Percentiles rank a stretch among this genome's conserved stretches.
phyloP scores from a whole-genome alignment of 176 grass and related monocot genomes.

The Neostapfia colusana region DNA sequence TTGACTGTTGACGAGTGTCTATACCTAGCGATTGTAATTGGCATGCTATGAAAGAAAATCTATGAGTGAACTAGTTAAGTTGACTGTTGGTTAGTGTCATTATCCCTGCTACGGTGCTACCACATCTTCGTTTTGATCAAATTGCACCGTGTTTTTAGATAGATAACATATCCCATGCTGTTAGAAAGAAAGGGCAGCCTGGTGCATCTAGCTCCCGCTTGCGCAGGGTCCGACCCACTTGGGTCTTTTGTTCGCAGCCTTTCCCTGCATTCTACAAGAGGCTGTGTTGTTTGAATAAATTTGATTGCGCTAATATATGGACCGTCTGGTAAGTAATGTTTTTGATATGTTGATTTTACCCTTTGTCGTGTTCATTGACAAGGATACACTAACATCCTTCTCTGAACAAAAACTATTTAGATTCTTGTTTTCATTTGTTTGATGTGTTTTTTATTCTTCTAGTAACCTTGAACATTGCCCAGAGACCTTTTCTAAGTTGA shows the following conservation, averaged over 20 bases:
- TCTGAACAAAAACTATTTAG: background rate
- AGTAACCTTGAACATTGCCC: constrained; percentile 1
- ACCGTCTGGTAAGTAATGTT: background rate
- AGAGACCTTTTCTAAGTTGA: background rate
- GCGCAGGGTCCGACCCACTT: too few relatives aligned
- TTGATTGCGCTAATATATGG: background rate
- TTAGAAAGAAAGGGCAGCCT: too few relatives aligned
- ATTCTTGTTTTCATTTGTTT: constrained; percentile 19
- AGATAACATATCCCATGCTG: background rate
- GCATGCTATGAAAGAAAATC: background rate
- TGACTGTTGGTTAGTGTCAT: background rate
- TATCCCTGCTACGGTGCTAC: background rate
- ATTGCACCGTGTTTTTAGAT: background rate
- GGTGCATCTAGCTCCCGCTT: too few relatives aligned
- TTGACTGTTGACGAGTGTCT: background rate
- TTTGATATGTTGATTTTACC: background rate
- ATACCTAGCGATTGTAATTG: background rate
- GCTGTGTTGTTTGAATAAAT: background rate
- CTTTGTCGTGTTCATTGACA: background rate
- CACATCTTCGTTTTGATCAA: background rate
- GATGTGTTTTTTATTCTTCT: background rate
- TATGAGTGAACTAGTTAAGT: background rate
- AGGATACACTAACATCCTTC: background rate
- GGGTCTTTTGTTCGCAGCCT: too few relatives aligned
- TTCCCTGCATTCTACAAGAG: too few relatives aligned